These are phyloP conservation scores for Russula emetica DNA, from an alignment of 768 basidiomycete species.

Conservation along the genomic window DNA sequence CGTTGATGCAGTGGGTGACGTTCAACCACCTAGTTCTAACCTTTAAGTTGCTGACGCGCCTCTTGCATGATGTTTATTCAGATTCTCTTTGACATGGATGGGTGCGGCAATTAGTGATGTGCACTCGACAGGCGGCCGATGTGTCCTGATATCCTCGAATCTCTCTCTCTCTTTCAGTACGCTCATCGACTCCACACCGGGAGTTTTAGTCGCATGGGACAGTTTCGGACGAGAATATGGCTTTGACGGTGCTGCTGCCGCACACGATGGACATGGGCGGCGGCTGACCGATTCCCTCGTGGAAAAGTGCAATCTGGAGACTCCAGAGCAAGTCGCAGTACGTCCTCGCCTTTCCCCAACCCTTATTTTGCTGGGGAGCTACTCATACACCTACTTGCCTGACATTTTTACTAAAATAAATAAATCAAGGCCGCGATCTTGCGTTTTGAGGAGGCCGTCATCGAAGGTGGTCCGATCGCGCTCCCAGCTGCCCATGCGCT, in stretches of 20 bases:
- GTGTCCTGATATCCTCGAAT: slow-evolving; percentile 1
- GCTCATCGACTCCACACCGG: slow-evolving; percentile 78
- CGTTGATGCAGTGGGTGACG: slow-evolving; percentile 47
- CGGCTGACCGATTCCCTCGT: slow-evolving; percentile 70
- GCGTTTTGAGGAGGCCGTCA: slow-evolving; percentile 76
- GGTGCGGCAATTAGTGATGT: slow-evolving; percentile 38
- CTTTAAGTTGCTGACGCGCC: background rate
- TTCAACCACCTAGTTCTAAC: background rate
- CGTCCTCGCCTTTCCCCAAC: slow-evolving; percentile 26
- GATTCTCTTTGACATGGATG: slow-evolving; percentile 71
- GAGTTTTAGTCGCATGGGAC: slow-evolving; percentile 74
- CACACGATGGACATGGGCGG: slow-evolving; percentile 68
- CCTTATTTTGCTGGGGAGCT: background rate
- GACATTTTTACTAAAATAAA: background rate
- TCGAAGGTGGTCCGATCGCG: slow-evolving; percentile 54
- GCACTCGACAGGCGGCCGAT: background rate
- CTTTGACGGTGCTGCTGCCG: slow-evolving; percentile 44
- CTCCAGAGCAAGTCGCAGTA: slow-evolving; percentile 55
- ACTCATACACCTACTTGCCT: background rate
- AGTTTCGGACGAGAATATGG: slow-evolving; percentile 61
- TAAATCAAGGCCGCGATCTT: slow-evolving; percentile 50
- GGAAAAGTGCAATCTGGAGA: slow-evolving; percentile 59
- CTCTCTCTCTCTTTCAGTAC: slow-evolving; percentile 43
- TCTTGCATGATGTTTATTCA: slow-evolving; percentile 28
- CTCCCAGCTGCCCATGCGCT: slow-evolving; percentile 64